These are phyloP conservation scores for Yamadazyma trypodendri DNA, from an alignment of 1,139 yeast species.

Conservation along the genomic window DNA sequence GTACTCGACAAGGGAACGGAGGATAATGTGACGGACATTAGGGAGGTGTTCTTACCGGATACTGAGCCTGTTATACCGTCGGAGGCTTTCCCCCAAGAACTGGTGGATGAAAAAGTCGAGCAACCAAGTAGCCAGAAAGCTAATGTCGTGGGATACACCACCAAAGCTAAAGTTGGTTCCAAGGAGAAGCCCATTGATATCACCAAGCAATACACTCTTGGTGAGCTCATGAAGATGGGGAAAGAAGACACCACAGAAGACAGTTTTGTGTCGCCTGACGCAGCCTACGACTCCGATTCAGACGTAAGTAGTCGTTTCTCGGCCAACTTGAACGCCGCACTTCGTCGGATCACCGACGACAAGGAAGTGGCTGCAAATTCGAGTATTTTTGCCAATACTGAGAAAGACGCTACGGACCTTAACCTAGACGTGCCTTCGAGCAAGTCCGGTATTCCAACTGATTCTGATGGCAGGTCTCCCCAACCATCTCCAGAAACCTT, in stretches of 20 bases:
- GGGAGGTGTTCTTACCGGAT: too few relatives aligned
- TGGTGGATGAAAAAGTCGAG: too few relatives aligned
- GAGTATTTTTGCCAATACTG: not conserved
- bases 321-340: slow-evolving; percentile 17
- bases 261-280: slow-evolving; percentile 12
- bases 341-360: slow-evolving; percentile 14
- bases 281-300: slow-evolving; percentile 13
- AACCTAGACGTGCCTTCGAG: not conserved
- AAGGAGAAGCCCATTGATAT: slow-evolving; percentile 3
- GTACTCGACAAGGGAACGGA: too few relatives aligned
- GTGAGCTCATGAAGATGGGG: slow-evolving; percentile 15
- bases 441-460: slow-evolving; percentile 6
- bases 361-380: slow-evolving; percentile 1
- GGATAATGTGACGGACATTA: too few relatives aligned
- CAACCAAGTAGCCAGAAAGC: too few relatives aligned
- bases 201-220: slow-evolving; percentile 10
- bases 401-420: not conserved
- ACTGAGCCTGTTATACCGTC: too few relatives aligned
- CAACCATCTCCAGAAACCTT: slow-evolving; percentile 14
- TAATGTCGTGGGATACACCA: too few relatives aligned
- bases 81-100: too few relatives aligned
- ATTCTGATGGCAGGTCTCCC: slow-evolving; percentile 12
- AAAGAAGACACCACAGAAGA: slow-evolving; percentile 12
- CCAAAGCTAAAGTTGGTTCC: not conserved
- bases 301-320: slow-evolving; percentile 17